phyloP scores from a whole-genome alignment of 1,284 basidiomycete genomes.

The Ganoderma sinense region DNA sequence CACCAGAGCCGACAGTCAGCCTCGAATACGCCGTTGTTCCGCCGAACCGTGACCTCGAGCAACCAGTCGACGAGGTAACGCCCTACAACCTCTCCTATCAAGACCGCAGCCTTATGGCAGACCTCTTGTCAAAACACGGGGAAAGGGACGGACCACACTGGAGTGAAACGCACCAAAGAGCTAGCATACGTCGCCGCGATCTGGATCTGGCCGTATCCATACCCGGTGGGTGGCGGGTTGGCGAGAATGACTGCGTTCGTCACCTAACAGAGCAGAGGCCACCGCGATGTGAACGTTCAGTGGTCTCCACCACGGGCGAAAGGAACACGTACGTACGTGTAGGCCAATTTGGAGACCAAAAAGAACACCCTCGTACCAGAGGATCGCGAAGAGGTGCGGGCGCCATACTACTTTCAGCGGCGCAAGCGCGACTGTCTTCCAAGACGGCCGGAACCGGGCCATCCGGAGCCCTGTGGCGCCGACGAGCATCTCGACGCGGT shows the following conservation, averaged over 20 bases:
- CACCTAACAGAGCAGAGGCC: conserved; percentile 45
- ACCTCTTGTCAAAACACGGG: not conserved
- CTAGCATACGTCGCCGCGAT: conserved; percentile 67
- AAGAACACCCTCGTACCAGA: conserved; percentile 65
- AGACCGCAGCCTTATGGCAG: conserved; percentile 54
- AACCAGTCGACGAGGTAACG: conserved; percentile 73
- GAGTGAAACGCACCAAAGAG: conserved; percentile 56
- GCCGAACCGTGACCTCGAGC: conserved; percentile 57
- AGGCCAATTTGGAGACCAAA: conserved; percentile 78
- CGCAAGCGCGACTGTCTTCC: conserved; percentile 52
- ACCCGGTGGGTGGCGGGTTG: conserved; percentile 62
- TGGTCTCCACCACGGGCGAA: not conserved
- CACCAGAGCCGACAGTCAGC: conserved; percentile 75
- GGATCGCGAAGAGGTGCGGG: conserved; percentile 63
- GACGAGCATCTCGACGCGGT: conserved; percentile 67
- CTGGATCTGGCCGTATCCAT: conserved; percentile 57
- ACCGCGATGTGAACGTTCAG: too few species aligned
- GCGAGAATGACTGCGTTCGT: conserved; percentile 77
- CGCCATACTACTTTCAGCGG: conserved; percentile 66
- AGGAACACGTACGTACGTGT: conserved; percentile 54
- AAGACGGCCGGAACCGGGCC: conserved; percentile 63
- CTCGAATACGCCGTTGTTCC: conserved; percentile 74
- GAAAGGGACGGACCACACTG: not conserved
- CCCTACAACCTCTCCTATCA: conserved; percentile 72
- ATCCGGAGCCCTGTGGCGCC: conserved; percentile 71